phyloP scores from a whole-genome alignment of 768 basidiomycete species.

The Chiua virens region DNA sequence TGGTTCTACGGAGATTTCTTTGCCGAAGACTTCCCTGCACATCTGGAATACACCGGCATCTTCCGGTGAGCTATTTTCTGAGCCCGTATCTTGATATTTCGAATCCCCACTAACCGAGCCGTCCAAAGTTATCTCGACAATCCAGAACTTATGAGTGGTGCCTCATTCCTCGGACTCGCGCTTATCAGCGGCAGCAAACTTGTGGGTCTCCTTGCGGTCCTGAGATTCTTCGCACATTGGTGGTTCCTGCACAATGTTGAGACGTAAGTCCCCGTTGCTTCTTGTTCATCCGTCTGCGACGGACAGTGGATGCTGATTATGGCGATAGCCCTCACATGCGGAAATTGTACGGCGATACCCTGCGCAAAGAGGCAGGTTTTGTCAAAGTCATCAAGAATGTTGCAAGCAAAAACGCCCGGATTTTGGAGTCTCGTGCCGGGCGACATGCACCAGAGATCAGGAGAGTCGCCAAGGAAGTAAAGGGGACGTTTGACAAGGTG shows the following conservation, averaged over 20 bases:
- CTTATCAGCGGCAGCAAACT: slow-evolving; percentile 91
- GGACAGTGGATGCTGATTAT: not conserved
- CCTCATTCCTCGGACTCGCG: slow-evolving; percentile 91
- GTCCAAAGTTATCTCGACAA: slow-evolving; percentile 80
- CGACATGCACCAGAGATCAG: slow-evolving; percentile 80
- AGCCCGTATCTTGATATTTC: not conserved
- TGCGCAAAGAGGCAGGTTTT: slow-evolving; percentile 95
- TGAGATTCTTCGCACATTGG: slow-evolving; percentile 87
- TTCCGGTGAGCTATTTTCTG: slow-evolving; percentile 61
- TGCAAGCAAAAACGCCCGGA: slow-evolving; percentile 76
- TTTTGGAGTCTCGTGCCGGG: slow-evolving; percentile 75
- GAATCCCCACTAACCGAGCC: not conserved
- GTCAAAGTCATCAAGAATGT: slow-evolving; percentile 97
- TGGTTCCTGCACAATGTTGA: slow-evolving; percentile 95
- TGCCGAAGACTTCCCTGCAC: slow-evolving; percentile 88
- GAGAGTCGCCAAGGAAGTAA: slow-evolving; percentile 86
- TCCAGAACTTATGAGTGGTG: slow-evolving; percentile 94
- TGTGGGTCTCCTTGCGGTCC: slow-evolving; percentile 80
- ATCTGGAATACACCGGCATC: slow-evolving; percentile 94
- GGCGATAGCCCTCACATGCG: slow-evolving; percentile 90
- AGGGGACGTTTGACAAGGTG: slow-evolving; percentile 93
- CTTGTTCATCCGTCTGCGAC: not conserved
- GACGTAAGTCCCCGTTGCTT: slow-evolving; percentile 55
- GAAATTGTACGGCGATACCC: slow-evolving; percentile 88
- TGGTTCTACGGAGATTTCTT: slow-evolving; percentile 99